These are phyloP conservation scores for Entomortierella lignicola DNA, from an alignment of 192 early-diverging fungal species.

Conservation along the genomic window DNA sequence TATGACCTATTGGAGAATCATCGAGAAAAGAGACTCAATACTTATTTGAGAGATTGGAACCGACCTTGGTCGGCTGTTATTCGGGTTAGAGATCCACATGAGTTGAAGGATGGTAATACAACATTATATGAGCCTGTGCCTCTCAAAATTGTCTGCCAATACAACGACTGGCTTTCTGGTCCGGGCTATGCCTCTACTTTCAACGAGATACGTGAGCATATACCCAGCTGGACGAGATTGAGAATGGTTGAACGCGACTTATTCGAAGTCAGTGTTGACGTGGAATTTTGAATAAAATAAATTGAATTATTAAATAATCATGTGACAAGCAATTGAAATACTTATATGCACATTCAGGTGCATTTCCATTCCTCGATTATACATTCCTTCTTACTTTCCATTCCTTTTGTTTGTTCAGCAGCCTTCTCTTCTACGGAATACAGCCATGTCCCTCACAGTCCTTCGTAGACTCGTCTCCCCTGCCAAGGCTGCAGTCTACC, in stretches of 20 bases:
- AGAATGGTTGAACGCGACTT: not conserved
- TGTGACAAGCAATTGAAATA: not conserved
- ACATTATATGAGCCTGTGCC: not conserved
- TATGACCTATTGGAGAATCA: slow-evolving; percentile 12
- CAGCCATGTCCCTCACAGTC: slow-evolving; percentile 1
- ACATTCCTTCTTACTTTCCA: not conserved
- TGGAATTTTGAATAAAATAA: not conserved
- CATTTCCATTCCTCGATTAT: not conserved
- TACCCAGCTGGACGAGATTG: slow-evolving; percentile 41
- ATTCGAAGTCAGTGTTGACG: slow-evolving; percentile 26
- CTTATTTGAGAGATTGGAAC: slow-evolving; percentile 34
- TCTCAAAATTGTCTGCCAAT: slow-evolving; percentile 27
- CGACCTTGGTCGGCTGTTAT: slow-evolving; percentile 18
- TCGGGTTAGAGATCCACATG: slow-evolving; percentile 15
- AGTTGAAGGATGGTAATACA: not conserved
- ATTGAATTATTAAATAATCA: not conserved
- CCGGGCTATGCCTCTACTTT: slow-evolving; percentile 24
- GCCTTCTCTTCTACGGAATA: no score
- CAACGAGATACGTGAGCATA: slow-evolving; percentile 24
- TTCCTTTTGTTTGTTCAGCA: no score
- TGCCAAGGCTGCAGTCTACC: slow-evolving; percentile 16
- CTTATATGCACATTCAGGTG: not conserved
- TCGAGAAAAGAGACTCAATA: slow-evolving; percentile 12
- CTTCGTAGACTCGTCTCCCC: slow-evolving; percentile 27
- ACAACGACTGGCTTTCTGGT: slow-evolving; percentile 30